Evolutionary conservation across 768 basidiomycete species (phyloP).

Genomic region (Panellus pusillus): DNA sequence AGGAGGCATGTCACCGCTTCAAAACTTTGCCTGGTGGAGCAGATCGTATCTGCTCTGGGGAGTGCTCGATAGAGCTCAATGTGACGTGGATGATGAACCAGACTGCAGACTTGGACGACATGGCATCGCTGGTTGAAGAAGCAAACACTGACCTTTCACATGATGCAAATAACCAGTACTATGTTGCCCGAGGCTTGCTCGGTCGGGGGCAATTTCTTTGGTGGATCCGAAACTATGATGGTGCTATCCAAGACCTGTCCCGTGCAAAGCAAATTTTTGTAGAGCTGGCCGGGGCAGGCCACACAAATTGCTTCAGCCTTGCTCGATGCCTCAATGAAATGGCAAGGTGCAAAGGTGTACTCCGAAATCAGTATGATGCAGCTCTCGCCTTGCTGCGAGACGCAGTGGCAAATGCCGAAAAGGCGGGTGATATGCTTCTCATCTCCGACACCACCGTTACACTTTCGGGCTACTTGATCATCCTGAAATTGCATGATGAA

Average conservation of each 20-base stretch:
- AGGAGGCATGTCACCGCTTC: not conserved
- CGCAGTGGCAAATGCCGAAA: not conserved
- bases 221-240: not conserved
- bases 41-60: not conserved
- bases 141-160: conserved; percentile 4
- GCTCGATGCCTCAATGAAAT: conserved; percentile 9
- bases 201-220: conserved; percentile 3
- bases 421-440: not conserved
- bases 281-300: not conserved
- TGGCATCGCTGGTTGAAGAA: not conserved
- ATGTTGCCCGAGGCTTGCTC: conserved; percentile 1
- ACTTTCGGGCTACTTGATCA: not conserved
- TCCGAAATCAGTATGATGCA: not conserved
- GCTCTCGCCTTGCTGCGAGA: not conserved
- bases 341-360: not conserved
- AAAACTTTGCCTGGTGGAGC: not conserved
- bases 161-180: not conserved
- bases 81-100: not conserved
- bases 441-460: not conserved
- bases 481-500: not conserved
- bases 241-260: conserved; percentile 1
- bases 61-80: not conserved
- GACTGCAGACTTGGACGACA: not conserved
- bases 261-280: conserved; percentile 10
- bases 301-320: conserved; percentile 1